Percentiles rank a stretch among this genome's conserved stretches.
These are phyloP conservation scores for Phenoliferia sp. DNA, from an alignment of 1,284 basidiomycete genomes.

Conservation along the genomic window DNA sequence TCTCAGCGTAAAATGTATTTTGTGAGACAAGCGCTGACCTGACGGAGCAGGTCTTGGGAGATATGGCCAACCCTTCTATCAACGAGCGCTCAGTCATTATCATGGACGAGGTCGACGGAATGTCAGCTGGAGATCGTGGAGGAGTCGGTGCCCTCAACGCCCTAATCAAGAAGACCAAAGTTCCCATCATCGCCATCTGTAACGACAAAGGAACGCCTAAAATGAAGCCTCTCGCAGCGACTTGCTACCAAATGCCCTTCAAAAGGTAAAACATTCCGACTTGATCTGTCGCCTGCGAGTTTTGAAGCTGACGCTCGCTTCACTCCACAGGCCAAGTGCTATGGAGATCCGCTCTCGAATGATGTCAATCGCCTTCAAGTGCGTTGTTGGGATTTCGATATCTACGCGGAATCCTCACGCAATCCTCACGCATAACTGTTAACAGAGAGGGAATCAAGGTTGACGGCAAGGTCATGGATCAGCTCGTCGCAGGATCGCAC, in stretches of 20 bases:
- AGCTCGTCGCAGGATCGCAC: conserved; percentile 80
- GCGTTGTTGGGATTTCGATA: conserved; percentile 33
- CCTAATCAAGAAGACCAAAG: conserved; percentile 90
- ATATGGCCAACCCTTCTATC: conserved; percentile 61
- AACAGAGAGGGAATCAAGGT: conserved; percentile 87
- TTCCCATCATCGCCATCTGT: conserved; percentile 96
- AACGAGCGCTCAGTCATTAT: conserved; percentile 82
- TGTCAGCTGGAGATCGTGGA: conserved; percentile 95
- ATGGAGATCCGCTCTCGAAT: conserved; percentile 73
- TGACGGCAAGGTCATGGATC: conserved; percentile 82
- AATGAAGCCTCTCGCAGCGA: conserved; percentile 76
- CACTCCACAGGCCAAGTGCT: conserved; percentile 61
- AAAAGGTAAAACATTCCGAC: conserved; percentile 51
- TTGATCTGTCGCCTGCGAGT: background rate
- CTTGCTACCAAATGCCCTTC: conserved; percentile 73
- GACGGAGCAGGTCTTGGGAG: background rate
- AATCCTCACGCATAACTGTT: no score
- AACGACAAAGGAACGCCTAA: conserved; percentile 85
- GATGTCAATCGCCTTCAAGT: conserved; percentile 85
- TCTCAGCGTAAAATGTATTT: conserved; percentile 33
- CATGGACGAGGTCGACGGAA: conserved; percentile 99
- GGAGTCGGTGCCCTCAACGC: conserved; percentile 89
- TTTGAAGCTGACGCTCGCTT: background rate
- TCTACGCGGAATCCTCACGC: conserved; percentile 6
- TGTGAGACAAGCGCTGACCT: background rate